Evolutionary conservation across 208 protist species (phyloP).

Genomic region (Trypanosoma scelopori): DNA sequence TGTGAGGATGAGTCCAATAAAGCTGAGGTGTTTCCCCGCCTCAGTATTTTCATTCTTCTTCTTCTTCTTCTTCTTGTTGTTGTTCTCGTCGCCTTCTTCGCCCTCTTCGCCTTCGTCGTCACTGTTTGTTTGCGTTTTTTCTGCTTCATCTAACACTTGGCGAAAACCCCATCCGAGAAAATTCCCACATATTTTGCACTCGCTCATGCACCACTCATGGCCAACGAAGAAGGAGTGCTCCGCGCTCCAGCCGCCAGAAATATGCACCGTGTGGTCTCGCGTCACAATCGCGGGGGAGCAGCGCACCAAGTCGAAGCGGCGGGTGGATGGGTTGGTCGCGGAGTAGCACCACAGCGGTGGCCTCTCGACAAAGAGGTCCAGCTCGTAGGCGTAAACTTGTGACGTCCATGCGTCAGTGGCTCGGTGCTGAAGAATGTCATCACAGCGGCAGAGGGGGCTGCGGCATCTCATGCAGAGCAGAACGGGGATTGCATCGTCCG

Average conservation of each 20-base stretch:
- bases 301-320: constrained; percentile 77
- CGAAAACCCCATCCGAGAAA: constrained; percentile 86
- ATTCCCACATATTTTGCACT: constrained; percentile 52
- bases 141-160: background rate
- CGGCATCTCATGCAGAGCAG: constrained; percentile 58
- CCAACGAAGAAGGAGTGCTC: constrained; percentile 83
- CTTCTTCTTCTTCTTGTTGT: no score
- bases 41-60: background rate
- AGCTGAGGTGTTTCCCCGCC: constrained; percentile 30
- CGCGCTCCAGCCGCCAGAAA: constrained; percentile 40
- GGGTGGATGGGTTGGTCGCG: constrained; percentile 64
- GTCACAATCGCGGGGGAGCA: constrained; percentile 6
- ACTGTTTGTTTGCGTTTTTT: no score
- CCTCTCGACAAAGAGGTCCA: constrained; percentile 63
- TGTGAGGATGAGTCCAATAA: constrained; percentile 75
- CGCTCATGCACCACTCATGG: constrained; percentile 66
- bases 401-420: constrained; percentile 34
- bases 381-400: constrained; percentile 76
- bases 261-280: constrained; percentile 14
- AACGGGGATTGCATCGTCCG: constrained; percentile 14
- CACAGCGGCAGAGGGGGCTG: constrained; percentile 37
- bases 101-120: no score
- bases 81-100: no score
- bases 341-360: constrained; percentile 70
- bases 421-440: constrained; percentile 49